Evolutionary conservation across 768 basidiomycete genomes (phyloP).

Genomic region (Naganishia onofrii): DNA sequence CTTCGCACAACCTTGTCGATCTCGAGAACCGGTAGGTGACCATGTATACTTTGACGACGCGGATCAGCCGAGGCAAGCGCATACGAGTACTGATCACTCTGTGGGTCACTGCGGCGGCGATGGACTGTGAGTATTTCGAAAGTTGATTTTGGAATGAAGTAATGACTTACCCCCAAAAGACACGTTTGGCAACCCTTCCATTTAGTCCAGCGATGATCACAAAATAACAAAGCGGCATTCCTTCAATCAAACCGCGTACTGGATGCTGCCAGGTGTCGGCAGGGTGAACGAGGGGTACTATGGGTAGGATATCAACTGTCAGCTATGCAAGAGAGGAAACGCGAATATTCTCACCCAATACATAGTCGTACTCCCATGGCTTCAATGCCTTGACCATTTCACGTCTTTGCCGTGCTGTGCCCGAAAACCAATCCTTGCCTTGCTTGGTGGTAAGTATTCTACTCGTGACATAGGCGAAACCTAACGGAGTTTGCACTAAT

Average conservation of each 20-base stretch:
- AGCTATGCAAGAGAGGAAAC: background rate
- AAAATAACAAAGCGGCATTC: background rate
- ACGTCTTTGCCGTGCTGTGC: background rate
- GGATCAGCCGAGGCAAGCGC: background rate
- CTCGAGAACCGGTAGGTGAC: too few relatives aligned
- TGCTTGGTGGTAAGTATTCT: background rate
- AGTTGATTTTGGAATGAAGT: background rate
- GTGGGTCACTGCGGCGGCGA: background rate
- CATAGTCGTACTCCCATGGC: slow-evolving; percentile 9
- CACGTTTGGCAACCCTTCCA: background rate
- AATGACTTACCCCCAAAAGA: background rate
- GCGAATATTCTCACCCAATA: slow-evolving; percentile 2
- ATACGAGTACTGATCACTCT: background rate
- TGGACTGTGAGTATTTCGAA: background rate
- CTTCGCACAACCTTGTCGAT: background rate
- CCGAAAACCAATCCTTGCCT: background rate
- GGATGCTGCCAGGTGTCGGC: background rate
- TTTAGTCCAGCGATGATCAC: slow-evolving; percentile 5
- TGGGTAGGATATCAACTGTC: background rate
- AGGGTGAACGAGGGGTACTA: background rate
- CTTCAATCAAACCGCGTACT: background rate
- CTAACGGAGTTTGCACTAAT: background rate
- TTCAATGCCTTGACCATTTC: background rate
- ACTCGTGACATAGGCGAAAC: background rate
- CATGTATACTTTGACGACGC: background rate